Percentiles rank a stretch among this genome's conserved stretches.
These are phyloP conservation scores for Aspergillus luchuensis DNA, from an alignment of 2,329 filamentous ascomycete genomes.

Conservation along the genomic window DNA sequence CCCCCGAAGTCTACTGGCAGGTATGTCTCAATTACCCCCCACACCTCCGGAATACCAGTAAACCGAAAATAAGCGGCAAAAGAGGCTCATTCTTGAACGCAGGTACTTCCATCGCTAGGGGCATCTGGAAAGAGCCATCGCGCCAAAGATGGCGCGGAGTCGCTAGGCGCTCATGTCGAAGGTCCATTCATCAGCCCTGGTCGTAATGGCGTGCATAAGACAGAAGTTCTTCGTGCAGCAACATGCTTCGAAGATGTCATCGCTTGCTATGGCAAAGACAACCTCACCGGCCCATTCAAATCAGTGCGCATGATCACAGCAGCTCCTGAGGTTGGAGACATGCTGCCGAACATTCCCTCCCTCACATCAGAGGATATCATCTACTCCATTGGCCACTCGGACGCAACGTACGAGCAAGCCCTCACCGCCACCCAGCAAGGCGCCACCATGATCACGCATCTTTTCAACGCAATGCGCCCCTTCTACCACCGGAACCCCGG, in stretches of 20 bases:
- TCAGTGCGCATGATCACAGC: constrained; percentile 79
- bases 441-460: constrained; percentile 85
- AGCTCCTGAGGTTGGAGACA: constrained; percentile 76
- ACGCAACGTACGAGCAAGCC: constrained; percentile 82
- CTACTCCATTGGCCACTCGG: constrained; percentile 82
- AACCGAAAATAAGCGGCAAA: neutral
- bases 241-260: constrained; percentile 61
- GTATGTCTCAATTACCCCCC: constrained; percentile 41
- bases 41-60: neutral
- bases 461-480: constrained; percentile 92
- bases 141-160: constrained; percentile 73
- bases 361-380: constrained; percentile 68
- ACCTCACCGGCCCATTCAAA: constrained; percentile 51
- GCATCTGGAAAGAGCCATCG: constrained; percentile 65
- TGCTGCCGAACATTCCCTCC: constrained; percentile 68
- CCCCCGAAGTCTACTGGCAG: constrained; percentile 77
- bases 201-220: constrained; percentile 85
- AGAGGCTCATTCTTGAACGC: neutral
- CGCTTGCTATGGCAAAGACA: constrained; percentile 64
- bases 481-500: constrained; percentile 90
- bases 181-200: constrained; percentile 81
- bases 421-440: constrained; percentile 70
- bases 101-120: constrained; percentile 71
- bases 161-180: constrained; percentile 86
- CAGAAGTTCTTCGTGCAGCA: constrained; percentile 68